Conservation (phyloP, 2,329 filamentous ascomycete genomes). For the Alternaria gaisen region DNA sequence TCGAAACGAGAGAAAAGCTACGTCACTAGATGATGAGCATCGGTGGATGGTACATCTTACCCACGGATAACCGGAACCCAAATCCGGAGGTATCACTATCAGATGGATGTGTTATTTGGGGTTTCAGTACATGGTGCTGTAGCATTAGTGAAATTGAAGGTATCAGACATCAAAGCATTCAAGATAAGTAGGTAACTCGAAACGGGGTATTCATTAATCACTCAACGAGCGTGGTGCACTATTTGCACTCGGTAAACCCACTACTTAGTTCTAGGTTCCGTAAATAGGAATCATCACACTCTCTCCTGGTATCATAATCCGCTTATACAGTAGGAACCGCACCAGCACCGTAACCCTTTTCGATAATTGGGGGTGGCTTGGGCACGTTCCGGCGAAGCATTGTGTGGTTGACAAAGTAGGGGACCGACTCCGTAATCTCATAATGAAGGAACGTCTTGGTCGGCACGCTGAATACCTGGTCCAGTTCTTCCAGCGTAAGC, state of each 20-base stretch:
- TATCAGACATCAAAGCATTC: neutral
- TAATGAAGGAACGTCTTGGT: conserved; percentile 51
- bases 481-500: conserved; percentile 51
- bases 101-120: no score
- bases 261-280: neutral
- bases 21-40: neutral
- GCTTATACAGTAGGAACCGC: conserved; percentile 9
- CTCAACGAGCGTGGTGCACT: neutral
- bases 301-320: neutral
- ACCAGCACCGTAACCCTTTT: conserved; percentile 28
- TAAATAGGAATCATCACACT: neutral
- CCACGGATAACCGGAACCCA: neutral
- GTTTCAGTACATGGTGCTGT: neutral
- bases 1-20: no score
- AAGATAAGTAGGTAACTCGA: neutral
- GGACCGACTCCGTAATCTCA: conserved; percentile 51
- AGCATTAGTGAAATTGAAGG: neutral
- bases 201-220: neutral
- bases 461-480: conserved; percentile 49
- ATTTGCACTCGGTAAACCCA: neutral
- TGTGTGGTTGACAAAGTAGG: conserved; percentile 55
- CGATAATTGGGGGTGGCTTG: conserved; percentile 53
- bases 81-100: no score
- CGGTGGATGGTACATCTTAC: neutral
- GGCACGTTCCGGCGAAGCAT: conserved; percentile 49